These are phyloP conservation scores for Penicillium longicatenatum DNA, from an alignment of 495 filamentous ascomycete species.

Conservation along the genomic window DNA sequence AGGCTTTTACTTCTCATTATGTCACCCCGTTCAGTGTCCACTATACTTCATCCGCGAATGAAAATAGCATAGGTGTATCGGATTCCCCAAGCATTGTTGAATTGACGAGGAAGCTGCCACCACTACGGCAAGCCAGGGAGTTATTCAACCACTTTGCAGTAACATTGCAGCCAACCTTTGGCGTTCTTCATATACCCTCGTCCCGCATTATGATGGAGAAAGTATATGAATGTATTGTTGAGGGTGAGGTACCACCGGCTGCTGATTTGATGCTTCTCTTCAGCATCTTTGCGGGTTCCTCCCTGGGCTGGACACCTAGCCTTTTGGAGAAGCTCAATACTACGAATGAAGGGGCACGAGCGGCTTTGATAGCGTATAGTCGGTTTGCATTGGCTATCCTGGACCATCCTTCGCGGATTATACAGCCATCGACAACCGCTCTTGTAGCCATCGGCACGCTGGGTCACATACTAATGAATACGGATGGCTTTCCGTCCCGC, in stretches of 20 bases:
- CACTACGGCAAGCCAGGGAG: constrained; percentile 23
- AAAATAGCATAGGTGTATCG: neutral
- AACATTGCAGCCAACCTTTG: constrained; percentile 25
- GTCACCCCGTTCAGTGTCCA: constrained; percentile 20
- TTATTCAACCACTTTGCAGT: constrained; percentile 28
- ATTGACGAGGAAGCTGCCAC: constrained; percentile 21
- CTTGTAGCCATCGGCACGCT: constrained; percentile 25
- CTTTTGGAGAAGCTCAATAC: constrained; percentile 24
- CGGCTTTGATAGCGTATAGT: constrained; percentile 26
- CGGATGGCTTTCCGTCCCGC: constrained; percentile 23
- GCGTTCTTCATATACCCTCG: constrained; percentile 33
- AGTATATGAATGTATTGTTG: constrained; percentile 23
- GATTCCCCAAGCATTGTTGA: constrained; percentile 6
- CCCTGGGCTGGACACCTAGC: constrained; percentile 24
- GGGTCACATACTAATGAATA: constrained; percentile 24
- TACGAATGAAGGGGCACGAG: constrained; percentile 20
- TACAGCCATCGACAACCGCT: constrained; percentile 27
- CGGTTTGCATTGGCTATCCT: constrained; percentile 23
- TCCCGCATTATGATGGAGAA: constrained; percentile 22
- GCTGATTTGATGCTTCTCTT: constrained; percentile 24
- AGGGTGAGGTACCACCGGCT: constrained; percentile 17
- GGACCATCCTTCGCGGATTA: constrained; percentile 19
- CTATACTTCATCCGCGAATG: neutral
- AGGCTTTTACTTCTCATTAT: constrained; percentile 13
- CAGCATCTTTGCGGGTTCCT: constrained; percentile 28